Evolutionary conservation across 2,329 filamentous ascomycete species (phyloP), one percentile per base, ranked within the genome.

Genomic region (Claviceps humidiphila): DNA sequence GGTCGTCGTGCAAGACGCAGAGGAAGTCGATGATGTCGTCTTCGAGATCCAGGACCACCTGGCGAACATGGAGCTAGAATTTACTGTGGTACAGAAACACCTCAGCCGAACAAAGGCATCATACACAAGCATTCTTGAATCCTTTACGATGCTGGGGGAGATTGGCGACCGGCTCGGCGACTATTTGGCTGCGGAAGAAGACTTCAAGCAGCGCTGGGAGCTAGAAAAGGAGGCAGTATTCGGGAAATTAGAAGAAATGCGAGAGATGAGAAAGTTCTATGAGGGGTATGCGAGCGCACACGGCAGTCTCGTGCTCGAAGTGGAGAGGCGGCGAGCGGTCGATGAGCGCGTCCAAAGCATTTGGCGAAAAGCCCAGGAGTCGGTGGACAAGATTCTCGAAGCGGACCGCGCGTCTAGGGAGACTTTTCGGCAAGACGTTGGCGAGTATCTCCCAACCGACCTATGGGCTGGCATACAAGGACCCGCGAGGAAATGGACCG

Each of bases 261-360:
- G 85, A 50, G 80, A 81, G 22, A 78, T 96, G 60, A 77, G 82
- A 11, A 74, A 80, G n/a, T 88, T 96, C 60, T 97, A 96, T 66
- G 85, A 91, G 55, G 83, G 85, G 17, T 98, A 97, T 61, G 76
- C 87, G 20, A 78, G 81, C 50, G 88, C 89, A 0, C 97, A 98
- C 63, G 85, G 89, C 58, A 82, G 84, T 20, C 72, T 98, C 13
- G 77, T 96, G 24, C 76, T 95, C 1, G 93, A 98, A 66, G 84
- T 89, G 5, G 84, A 85, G 50, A 76, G 93, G 24, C 78, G 93
- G 9, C 81, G 80, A 54, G 73, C 77, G 14, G 80, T 87, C 39
- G 86, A 93, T 60, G 80, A 84, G 37, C 82, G 85, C 56, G 84
- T 94, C 50, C 77, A 83, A 58, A 76, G 74, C 44, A 81, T 95